These are phyloP conservation scores for Alternaria ventricosa DNA, from an alignment of 2,329 filamentous ascomycete genomes.

Conservation along the genomic window DNA sequence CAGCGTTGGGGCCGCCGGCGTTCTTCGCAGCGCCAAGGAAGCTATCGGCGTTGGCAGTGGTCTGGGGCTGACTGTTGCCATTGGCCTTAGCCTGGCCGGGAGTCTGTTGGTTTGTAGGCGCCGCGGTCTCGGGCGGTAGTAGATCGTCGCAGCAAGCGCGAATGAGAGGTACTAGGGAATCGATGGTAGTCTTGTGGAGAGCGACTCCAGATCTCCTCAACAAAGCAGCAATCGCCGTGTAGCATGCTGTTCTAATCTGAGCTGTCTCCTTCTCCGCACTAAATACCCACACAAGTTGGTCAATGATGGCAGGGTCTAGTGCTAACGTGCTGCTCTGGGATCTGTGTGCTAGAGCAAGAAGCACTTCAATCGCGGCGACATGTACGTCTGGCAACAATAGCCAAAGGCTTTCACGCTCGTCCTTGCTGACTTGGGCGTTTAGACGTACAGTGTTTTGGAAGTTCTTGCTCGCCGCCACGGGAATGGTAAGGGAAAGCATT, in stretches of 20 bases:
- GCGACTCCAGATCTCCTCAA: conserved; percentile 69
- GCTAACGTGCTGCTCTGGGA: conserved; percentile 65
- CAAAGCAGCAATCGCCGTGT: conserved; percentile 64
- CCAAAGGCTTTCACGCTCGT: conserved; percentile 84
- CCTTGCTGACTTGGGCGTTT: conserved; percentile 75
- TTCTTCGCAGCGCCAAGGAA: conserved; percentile 62
- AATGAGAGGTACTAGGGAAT: conserved; percentile 67
- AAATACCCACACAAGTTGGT: conserved; percentile 76
- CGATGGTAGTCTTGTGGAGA: conserved; percentile 69
- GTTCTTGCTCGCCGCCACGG: conserved; percentile 53
- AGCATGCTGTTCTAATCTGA: conserved; percentile 66
- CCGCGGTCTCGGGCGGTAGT: conserved; percentile 55
- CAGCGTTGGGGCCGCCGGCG: conserved; percentile 38
- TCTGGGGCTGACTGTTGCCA: conserved; percentile 40
- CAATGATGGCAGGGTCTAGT: conserved; percentile 68
- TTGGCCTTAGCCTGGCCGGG: conserved; percentile 51
- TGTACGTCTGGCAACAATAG: conserved; percentile 76
- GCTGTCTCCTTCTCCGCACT: conserved; percentile 58
- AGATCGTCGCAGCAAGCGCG: conserved; percentile 78
- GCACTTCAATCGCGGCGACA: conserved; percentile 69
- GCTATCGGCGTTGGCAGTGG: conserved; percentile 71
- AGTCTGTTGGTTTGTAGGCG: conserved; percentile 47
- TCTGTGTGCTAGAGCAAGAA: conserved; percentile 63
- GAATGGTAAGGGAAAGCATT: conserved; percentile 69
- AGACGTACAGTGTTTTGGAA: conserved; percentile 57